Conservation (phyloP, 768 basidiomycete species). For the Terana coerulea region DNA sequence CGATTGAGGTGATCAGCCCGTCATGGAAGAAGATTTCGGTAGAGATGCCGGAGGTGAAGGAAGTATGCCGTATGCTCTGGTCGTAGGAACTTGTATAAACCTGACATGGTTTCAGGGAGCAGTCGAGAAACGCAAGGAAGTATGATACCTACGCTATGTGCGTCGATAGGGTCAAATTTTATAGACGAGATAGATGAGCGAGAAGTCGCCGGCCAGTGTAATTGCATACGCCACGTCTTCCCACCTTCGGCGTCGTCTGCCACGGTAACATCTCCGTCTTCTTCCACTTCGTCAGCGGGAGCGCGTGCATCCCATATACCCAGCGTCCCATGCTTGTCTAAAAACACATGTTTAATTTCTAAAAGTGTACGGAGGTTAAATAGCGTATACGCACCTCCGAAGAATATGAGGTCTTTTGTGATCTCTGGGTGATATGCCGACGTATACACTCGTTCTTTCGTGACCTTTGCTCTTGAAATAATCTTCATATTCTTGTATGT, state of each 20-base stretch:
- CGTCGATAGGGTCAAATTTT: conserved; percentile 71
- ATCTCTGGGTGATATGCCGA: conserved; percentile 79
- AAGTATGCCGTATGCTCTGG: conserved; percentile 68
- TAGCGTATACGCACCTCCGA: conserved; percentile 53
- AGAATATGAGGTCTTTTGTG: conserved; percentile 81
- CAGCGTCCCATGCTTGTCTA: conserved; percentile 80
- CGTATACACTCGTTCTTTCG: conserved; percentile 68
- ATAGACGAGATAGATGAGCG: conserved; percentile 78
- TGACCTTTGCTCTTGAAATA: conserved; percentile 79
- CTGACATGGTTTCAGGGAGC: conserved; percentile 33
- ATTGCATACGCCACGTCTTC: conserved; percentile 74
- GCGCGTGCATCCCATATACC: conserved; percentile 88
- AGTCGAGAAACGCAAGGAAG: not conserved
- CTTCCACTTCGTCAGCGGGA: conserved; percentile 55
- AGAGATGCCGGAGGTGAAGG: conserved; percentile 70
- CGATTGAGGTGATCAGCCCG: conserved; percentile 62
- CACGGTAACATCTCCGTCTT: conserved; percentile 52
- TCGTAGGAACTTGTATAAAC: conserved; percentile 83
- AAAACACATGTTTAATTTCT: no score
- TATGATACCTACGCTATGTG: conserved; percentile 55
- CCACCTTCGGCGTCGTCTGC: conserved; percentile 54
- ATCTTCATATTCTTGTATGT: conserved; percentile 55
- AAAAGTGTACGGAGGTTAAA: not conserved
- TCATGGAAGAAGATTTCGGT: conserved; percentile 64
- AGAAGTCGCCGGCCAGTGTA: conserved; percentile 79